Conservation (phyloP, 371 early-diverging fungal species). For the Circinella umbellata region DNA sequence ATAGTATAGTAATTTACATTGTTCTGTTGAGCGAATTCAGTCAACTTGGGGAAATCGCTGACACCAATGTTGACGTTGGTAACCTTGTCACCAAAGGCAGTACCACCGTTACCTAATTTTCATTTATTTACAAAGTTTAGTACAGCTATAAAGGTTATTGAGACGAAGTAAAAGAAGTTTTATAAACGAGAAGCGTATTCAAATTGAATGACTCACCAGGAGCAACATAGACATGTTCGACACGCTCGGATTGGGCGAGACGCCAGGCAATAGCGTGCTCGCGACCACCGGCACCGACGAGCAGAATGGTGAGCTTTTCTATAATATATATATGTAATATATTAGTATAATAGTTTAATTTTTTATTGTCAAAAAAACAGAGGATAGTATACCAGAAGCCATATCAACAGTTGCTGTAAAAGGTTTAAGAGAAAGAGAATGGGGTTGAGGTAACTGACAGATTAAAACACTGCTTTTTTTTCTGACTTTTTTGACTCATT, state of each 20-base stretch:
- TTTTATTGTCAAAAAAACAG: not conserved
- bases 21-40: constrained; percentile 81
- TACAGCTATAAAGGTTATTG: too few species aligned
- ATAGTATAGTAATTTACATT: constrained; percentile 50
- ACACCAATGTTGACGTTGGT: constrained; percentile 79
- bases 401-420: not conserved
- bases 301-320: constrained; percentile 76
- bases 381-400: constrained; percentile 2
- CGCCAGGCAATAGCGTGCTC: constrained; percentile 97
- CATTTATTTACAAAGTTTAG: too few species aligned
- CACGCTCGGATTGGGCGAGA: constrained; percentile 77
- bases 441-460: not conserved
- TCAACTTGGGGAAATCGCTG: constrained; percentile 75
- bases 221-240: constrained; percentile 87
- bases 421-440: not conserved
- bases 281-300: constrained; percentile 95
- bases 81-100: constrained; percentile 75
- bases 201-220: constrained; percentile 67
- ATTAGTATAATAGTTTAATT: not conserved
- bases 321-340: not conserved
- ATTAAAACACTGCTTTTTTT: not conserved
- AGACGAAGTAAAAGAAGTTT: too few species aligned
- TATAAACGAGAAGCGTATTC: too few species aligned
- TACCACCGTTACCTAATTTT: constrained; percentile 90
- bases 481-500: constrained; percentile 3